Evolutionary conservation across 2,329 filamentous ascomycete genomes (phyloP), one percentile per base, ranked within the genome.

Genomic region (Fusarium drepaniforme): DNA sequence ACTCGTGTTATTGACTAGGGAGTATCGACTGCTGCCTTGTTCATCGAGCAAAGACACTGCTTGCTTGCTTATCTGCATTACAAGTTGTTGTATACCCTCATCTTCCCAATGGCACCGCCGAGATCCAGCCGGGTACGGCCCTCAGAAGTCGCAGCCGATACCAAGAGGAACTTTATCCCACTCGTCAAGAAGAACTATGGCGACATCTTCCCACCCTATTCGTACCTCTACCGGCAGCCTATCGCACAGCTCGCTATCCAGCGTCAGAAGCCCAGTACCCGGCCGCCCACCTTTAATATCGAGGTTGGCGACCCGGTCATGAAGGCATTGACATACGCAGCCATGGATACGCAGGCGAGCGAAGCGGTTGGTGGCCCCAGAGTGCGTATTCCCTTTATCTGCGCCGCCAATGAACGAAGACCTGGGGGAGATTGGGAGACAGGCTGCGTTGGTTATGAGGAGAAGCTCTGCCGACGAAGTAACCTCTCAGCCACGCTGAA

Each of bases 371-470:
- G 82, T 28, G 82, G 81, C 5, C 67, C 77, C 37, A 77, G 82
- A 60, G 78, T 84, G 42, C 82, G 84, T 4, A 88, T 94, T 66
- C 91, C 92, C 0, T 91, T 94, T 68, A 90, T 94, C 72, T 94
- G 93, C 75, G 89, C 91, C 66, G 93, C 93, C 58, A 94, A 95
- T 83, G 93, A 95, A 81, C 93, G 92, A 79, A 88, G 92, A 42
- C 88, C 93, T 1, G 93, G 93, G 12, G 93, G 93, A n/a, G 93
- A 95, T 80, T 96, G 93, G 93, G 93, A 95, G 77, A 93, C 88
- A 8, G 88, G 87, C 71, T 86, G 84, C 15, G 81, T 84, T 4
- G 84, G 85, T 38, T 85, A 86, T 70, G 85, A 86, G 84, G 93
- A 95, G 82, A 92, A 92, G 75, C 88, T 96, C 42, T 94, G 93